Conservation (phyloP, 371 early-diverging fungal genomes). For the Rhizopus delemar region DNA sequence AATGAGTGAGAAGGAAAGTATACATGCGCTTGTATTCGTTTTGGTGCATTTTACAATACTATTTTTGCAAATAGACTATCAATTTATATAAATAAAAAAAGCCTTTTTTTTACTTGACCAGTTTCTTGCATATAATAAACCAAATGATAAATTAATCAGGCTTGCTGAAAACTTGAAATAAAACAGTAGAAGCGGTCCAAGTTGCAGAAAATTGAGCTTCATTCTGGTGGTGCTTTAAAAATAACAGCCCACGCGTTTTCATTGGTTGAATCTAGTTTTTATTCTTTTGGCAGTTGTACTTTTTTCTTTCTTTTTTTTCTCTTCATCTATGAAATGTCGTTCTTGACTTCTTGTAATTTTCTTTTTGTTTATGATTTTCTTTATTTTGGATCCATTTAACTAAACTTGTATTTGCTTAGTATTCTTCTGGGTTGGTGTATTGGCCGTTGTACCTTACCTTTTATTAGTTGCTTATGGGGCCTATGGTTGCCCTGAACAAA, state of each 20-base stretch:
- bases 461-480: conserved; percentile 49
- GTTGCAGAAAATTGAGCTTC: not conserved
- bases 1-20: too few species aligned
- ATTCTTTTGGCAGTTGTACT: not conserved
- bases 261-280: not conserved
- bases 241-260: not conserved
- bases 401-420: conserved; percentile 19
- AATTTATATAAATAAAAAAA: too few species aligned
- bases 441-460: conserved; percentile 50
- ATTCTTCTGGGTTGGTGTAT: conserved; percentile 49
- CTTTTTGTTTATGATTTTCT: not conserved
- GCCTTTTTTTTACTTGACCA: not conserved
- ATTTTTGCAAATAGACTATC: too few species aligned
- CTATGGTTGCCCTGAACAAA: conserved; percentile 55
- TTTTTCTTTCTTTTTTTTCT: not conserved
- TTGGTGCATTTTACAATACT: too few species aligned
- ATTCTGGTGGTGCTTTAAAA: not conserved
- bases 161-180: conserved; percentile 30
- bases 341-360: not conserved
- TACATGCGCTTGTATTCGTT: too few species aligned
- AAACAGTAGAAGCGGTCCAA: not conserved
- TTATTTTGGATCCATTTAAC: not conserved
- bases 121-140: not conserved
- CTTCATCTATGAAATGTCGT: not conserved
- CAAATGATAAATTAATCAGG: conserved; percentile 46